phyloP scores from a whole-genome alignment of 768 basidiomycete genomes.

The Lentinula lateritia region DNA sequence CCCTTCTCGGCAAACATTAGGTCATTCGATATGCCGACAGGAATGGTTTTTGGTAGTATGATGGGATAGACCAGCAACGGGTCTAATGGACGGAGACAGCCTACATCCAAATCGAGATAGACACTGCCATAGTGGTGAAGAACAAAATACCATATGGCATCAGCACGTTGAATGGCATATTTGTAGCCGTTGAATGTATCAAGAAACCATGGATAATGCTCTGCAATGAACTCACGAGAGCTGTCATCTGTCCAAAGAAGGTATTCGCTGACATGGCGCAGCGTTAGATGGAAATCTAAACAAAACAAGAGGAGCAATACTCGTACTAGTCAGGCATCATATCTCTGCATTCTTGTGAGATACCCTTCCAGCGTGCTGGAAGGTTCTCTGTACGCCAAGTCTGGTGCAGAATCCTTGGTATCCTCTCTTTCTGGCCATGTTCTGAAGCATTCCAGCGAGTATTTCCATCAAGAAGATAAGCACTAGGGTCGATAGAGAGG shows the following conservation, averaged over 20 bases:
- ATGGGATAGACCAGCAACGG: conserved; percentile 81
- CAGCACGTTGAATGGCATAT: conserved; percentile 92
- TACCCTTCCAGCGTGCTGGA: conserved; percentile 72
- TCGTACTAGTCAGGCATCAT: conserved; percentile 97
- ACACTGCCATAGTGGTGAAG: conserved; percentile 93
- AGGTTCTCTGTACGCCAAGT: conserved; percentile 94
- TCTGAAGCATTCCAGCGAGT: conserved; percentile 62
- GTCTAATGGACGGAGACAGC: conserved; percentile 82
- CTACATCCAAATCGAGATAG: conserved; percentile 96
- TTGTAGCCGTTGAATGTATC: conserved; percentile 89
- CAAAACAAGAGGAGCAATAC: conserved; percentile 20
- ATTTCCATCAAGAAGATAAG: conserved; percentile 61
- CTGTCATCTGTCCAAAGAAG: conserved; percentile 95
- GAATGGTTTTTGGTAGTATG: conserved; percentile 92
- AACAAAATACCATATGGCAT: conserved; percentile 97
- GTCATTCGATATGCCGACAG: conserved; percentile 96
- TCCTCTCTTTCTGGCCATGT: conserved; percentile 60
- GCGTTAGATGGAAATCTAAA: conserved; percentile 8
- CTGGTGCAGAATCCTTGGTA: conserved; percentile 94
- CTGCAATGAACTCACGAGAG: conserved; percentile 85
- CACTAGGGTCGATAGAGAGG: conserved; percentile 71
- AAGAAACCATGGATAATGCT: conserved; percentile 88
- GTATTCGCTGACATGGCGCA: conserved; percentile 63
- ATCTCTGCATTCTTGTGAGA: conserved; percentile 80
- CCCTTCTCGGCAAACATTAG: conserved; percentile 85